Conservation (phyloP, 2,329 filamentous ascomycete genomes). For the Aaosphaeria pasadenensis region DNA sequence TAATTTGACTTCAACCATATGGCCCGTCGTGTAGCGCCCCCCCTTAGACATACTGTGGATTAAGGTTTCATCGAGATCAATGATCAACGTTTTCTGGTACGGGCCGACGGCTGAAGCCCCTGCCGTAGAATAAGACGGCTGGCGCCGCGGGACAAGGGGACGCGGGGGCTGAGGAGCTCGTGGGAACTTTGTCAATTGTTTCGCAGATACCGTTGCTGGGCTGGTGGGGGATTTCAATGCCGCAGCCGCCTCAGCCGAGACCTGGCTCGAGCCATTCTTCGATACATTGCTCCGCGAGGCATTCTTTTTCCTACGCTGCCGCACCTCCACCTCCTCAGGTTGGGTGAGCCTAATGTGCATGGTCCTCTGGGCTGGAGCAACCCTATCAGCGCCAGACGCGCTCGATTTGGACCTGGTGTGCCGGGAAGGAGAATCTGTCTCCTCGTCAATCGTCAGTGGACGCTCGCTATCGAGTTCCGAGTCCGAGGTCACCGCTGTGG, state of each 20-base stretch:
- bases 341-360: constrained; percentile 83
- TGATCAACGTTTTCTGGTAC: constrained; percentile 82
- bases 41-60: constrained; percentile 99
- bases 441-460: constrained; percentile 26
- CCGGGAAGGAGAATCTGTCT: constrained; percentile 44
- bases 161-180: constrained; percentile 84
- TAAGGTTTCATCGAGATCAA: constrained; percentile 94
- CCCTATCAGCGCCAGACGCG: constrained; percentile 56
- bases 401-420: constrained; percentile 64
- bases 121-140: constrained; percentile 73
- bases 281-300: constrained; percentile 39
- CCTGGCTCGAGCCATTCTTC: constrained; percentile 22
- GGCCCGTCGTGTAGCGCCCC: constrained; percentile 89
- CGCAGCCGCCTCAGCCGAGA: constrained; percentile 50
- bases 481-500: constrained; percentile 64
- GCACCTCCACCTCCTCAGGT: constrained; percentile 68
- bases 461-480: constrained; percentile 60
- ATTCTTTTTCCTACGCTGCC: constrained; percentile 68
- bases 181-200: constrained; percentile 79
- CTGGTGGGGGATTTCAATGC: constrained; percentile 94
- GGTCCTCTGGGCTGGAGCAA: constrained; percentile 67
- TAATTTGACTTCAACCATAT: constrained; percentile 97
- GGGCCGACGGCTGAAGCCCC: constrained; percentile 34
- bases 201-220: constrained; percentile 57
- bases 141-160: constrained; percentile 82